Base-by-base conservation (phyloP, 208 protist genomes). In the Acanthamoeba castellanii region DNA sequence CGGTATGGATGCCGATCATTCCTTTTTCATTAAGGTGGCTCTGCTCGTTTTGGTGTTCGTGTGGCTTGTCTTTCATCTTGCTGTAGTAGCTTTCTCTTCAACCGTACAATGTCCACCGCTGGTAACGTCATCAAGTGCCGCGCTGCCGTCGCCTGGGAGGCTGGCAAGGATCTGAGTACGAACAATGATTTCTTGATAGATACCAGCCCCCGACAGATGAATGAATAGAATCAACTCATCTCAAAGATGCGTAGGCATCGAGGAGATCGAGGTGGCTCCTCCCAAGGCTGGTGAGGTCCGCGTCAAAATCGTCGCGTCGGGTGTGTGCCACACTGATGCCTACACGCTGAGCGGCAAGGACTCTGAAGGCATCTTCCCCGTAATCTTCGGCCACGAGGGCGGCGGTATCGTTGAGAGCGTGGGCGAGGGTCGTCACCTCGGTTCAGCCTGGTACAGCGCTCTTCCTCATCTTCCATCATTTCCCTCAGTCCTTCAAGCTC, bases 311-410 rank as follows among this genome's bases (percentile, higher is more conserved):
- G 25, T 96, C 6, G 55, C 85, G 30, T 96, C 92, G 42, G 98
- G 96, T 64, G 94, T 99, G 6, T 99, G 98, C 95, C 98, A 99
- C 95, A 99, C 98, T 4, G 98, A 99, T 96, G 94, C 92, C 16
- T 99, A 99, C 95, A 99, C 98, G 6, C 91, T 96, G 42, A 91
- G 85, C 76, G 97, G 97, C 64, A 92, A 96, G 27, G 97, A 97
- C 92, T 64, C 95, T 47, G 97, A 99, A 94, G 98, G 98, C 59
- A 42, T 97, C 9, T 99, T 99, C 95, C 98, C 98, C 45, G 88
- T n/a, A 82, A 98, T 99, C 93, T 94, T 99, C 16, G 98, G 98
- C 45, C 98, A 98, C 76, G 97, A 98, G 87, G 96, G 96, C 66
- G 97, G 96, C 74, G 97, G 97, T 82, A 92, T 98, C 70, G 98